phyloP scores from a whole-genome alignment of 2,329 filamentous ascomycete species.

The Hypomyces perniciosus region DNA sequence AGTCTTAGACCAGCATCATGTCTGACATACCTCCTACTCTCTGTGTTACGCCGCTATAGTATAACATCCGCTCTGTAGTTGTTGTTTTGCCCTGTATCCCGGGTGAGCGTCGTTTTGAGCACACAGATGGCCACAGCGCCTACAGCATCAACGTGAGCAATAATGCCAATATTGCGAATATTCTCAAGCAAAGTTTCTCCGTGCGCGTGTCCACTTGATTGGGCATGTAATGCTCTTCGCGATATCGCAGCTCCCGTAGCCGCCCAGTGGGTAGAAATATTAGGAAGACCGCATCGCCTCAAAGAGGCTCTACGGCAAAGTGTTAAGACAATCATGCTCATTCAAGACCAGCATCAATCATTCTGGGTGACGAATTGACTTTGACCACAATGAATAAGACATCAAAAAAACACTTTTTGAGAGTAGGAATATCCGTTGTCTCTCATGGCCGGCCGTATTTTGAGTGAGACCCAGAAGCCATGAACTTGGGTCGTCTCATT shows the following conservation, averaged over 20 bases:
- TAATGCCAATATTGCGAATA: constrained; percentile 94
- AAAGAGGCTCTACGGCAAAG: constrained; percentile 11
- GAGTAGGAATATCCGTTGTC: too few relatives aligned
- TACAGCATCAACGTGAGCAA: constrained; percentile 93
- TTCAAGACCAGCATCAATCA: not conserved
- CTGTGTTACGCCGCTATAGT: constrained; percentile 84
- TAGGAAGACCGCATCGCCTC: constrained; percentile 3
- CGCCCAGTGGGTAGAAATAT: not conserved
- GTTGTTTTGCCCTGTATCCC: constrained; percentile 76
- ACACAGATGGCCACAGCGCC: constrained; percentile 15
- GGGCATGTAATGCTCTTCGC: not conserved
- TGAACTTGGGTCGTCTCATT: too few relatives aligned
- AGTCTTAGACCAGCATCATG: not conserved
- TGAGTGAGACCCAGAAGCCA: too few relatives aligned
- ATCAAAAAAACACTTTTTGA: too few relatives aligned
- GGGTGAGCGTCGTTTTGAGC: not conserved
- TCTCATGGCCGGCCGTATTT: too few relatives aligned
- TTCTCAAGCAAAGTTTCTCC: constrained; percentile 29
- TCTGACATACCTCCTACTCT: constrained; percentile 62
- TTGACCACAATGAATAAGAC: too few relatives aligned
- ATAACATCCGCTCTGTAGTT: constrained; percentile 98
- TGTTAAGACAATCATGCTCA: constrained; percentile 14
- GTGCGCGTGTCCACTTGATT: not conserved
- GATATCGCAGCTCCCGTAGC: not conserved
- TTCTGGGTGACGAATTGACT: not conserved